Evolutionary conservation across 306 rosid genomes (phyloP), one percentile per base, ranked within the genome.

Genomic region (Pachyrhizus erosus): DNA sequence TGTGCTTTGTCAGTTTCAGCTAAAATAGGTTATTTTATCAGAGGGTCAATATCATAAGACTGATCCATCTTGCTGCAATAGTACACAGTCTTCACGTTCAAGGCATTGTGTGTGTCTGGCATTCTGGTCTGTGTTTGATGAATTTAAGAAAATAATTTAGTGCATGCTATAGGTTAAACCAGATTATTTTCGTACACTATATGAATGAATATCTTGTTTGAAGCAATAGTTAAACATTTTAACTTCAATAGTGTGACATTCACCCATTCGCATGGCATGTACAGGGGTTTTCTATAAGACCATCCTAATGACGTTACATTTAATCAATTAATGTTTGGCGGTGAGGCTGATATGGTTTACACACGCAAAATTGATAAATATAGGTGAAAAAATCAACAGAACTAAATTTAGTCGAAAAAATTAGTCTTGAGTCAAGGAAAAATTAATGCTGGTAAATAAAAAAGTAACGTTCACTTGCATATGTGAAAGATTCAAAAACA

Each of bases 81-180:
- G 80, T n/a, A 10, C 43, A 21, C 69, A 58, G 64, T 27, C 39
- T 78, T 74, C 84, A 78, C 82, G 71, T 69, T 74, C 76, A 37
- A 40, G 26, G 15, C 57, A 84, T 78, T 62, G 5, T 54, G 40
- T 74, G 81, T 61, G 48, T 31, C 18, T 69, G 82, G 12, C 48
- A 39, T 64, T 20, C 42, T 76, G 40, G 31, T 33, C 78, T 39
- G 51, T 76, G 9, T 48, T 64, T 75, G 54, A 60, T 84, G 21
- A 66, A 54, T 65, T 67, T 79, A 23, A 79, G 46, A 73, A 21
- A 48, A 42, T 17, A 37, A 27, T 31, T 71, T 78, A 70, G 83
- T 60, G 74, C 48, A 48, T 57, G 10, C 17, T 29, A 54, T 34
- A 34, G 80, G 37, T 64, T 46, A 46, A 26, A 20, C 5, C 1